Evolutionary conservation across 345 rosid genomes (phyloP).

Genomic region (Physaria fendleri): DNA sequence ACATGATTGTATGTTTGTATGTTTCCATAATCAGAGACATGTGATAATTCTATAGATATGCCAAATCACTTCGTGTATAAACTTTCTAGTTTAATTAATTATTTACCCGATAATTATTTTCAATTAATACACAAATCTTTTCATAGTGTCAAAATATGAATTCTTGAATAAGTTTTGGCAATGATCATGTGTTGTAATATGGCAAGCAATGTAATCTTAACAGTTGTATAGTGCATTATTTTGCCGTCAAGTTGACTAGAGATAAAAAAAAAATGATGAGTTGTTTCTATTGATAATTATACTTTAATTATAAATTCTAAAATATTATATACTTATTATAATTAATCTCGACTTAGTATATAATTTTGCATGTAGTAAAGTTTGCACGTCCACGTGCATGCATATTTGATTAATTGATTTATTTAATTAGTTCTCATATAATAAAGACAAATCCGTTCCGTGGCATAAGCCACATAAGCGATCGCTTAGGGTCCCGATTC

Average conservation of each 20-base stretch:
- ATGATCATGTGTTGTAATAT: neutral
- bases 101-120: neutral
- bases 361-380: neutral
- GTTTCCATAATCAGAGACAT: constrained; percentile 1
- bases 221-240: constrained; percentile 3
- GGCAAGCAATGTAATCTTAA: neutral
- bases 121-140: neutral
- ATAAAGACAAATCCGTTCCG: no score
- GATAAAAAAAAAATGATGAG: neutral
- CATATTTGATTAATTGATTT: neutral
- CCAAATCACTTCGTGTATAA: neutral
- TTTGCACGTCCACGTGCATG: constrained; percentile 12
- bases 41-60: neutral
- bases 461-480: no score
- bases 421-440: no score
- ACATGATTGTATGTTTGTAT: neutral
- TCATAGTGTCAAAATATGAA: neutral
- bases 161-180: neutral
- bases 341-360: neutral
- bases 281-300: neutral
- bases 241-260: constrained; percentile 9
- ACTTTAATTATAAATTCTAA: neutral
- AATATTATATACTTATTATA: neutral
- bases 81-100: neutral
- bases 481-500: no score